Evolutionary conservation across 495 filamentous ascomycete species (phyloP), one percentile per base, ranked within the genome.

Genomic region (Gamarada debralockiae): DNA sequence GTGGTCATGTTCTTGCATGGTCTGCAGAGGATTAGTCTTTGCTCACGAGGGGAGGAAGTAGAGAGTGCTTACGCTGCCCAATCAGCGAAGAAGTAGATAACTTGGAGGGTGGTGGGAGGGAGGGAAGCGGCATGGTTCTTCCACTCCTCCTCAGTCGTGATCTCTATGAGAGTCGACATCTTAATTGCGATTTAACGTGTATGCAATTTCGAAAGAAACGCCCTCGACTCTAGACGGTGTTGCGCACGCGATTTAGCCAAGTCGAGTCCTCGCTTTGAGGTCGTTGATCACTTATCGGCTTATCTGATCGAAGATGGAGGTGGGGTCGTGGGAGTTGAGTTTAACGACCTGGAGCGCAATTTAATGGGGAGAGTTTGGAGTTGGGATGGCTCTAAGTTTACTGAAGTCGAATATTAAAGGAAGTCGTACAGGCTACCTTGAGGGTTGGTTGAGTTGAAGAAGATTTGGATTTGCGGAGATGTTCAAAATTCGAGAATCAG

Each of bases 21-120:
- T 31, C 10, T n/a, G 40, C 8, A 24, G 10, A 45, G 21, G n/a
- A 25, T 21, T 9, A 23, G 42, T 22, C 42, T 22, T 20, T 9
- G 42, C 7, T 25, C 42, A 23, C 2, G 24, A 21, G n/a, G n/a
- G n/a, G n/a, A n/a, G n/a, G n/a, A 40, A 21, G n/a, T 8, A 9
- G 12, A 14, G 20, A 17, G 17, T 45, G 53, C 56, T 39, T 45
- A 93, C 24, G 87, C 89, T n/a, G 95, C 93, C 93, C 95, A 97
- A 61, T 90, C 86, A 0, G 95, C 87, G 70, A 96, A 85, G 74
- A 97, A 97, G 67, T 90, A 96, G 60, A 96, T 79, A 59, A 96
- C 80, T 43, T 88, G 71, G 31, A 96, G 79, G 10, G 86, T 77
- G 5, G 82, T 75, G 3, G 83, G 59, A 0, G 87, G 80, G 14